phyloP scores from a whole-genome alignment of 2,329 filamentous ascomycete genomes.

The Sclerotinia glacialis region DNA sequence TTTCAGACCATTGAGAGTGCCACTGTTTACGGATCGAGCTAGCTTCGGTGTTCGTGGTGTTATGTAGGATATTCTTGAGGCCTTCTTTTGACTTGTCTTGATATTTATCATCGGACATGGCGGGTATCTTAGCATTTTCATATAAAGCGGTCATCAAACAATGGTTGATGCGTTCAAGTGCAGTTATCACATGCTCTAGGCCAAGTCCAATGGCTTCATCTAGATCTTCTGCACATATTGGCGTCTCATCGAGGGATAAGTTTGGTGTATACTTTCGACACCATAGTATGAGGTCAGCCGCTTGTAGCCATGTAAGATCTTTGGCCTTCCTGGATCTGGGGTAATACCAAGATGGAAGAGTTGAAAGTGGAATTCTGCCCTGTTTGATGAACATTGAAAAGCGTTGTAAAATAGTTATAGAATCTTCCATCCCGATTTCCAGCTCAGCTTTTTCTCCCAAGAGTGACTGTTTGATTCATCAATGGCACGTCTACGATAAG shows the following conservation, averaged over 20 bases:
- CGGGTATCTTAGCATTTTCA: background rate
- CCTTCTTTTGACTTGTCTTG: background rate
- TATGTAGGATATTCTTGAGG: no score
- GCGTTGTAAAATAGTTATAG: background rate
- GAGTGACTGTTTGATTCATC: background rate
- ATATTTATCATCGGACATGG: background rate
- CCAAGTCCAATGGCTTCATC: background rate
- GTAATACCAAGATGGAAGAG: background rate
- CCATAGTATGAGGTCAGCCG: background rate
- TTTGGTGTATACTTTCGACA: background rate
- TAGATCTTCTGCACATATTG: background rate
- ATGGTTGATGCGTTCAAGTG: background rate
- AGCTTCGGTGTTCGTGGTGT: background rate
- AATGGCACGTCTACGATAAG: background rate
- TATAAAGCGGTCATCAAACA: background rate
- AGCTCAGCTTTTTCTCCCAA: background rate
- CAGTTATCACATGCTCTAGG: background rate
- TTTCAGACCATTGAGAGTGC: background rate
- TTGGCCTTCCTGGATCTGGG: background rate
- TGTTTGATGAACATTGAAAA: background rate
- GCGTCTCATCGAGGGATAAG: background rate
- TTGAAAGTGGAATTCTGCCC: background rate
- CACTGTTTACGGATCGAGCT: background rate
- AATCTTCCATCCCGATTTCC: background rate
- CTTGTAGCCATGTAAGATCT: background rate